Conservation (phyloP, 129 eudicot species). For the Sambucus nigra region DNA sequence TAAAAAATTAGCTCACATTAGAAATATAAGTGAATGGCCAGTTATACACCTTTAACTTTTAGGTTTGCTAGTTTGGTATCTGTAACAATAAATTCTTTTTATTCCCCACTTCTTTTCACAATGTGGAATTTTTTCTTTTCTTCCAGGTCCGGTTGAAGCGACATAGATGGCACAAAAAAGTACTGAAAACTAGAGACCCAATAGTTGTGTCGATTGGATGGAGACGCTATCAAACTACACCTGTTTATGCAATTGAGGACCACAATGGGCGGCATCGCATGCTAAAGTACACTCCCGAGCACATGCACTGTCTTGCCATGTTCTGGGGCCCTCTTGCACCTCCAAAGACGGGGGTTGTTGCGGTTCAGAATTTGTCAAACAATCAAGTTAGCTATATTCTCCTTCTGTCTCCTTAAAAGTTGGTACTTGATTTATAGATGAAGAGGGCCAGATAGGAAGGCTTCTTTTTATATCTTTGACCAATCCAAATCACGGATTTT, state of each 20-base stretch:
- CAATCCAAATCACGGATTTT: no score
- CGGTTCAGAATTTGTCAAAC: conserved; percentile 74
- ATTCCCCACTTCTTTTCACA: not conserved
- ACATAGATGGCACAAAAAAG: conserved; percentile 96
- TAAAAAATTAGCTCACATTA: no score
- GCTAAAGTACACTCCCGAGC: conserved; percentile 97
- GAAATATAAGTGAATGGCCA: no score
- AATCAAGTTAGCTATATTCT: conserved; percentile 44
- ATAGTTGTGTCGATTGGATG: conserved; percentile 88
- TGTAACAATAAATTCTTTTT: not conserved
- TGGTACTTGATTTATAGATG: not conserved
- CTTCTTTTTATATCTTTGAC: not conserved
- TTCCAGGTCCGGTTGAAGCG: conserved; percentile 72
- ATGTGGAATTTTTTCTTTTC: not conserved
- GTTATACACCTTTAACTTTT: no score
- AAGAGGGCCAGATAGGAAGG: not conserved
- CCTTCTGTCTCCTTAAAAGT: not conserved
- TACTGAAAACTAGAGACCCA: conserved; percentile 82
- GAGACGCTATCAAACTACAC: conserved; percentile 93
- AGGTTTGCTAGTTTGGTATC: no score
- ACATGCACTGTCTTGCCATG: conserved; percentile 98
- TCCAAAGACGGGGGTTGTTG: conserved; percentile 84
- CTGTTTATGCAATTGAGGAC: conserved; percentile 87
- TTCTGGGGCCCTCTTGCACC: conserved; percentile 99
- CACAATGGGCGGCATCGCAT: conserved; percentile 77